phyloP scores from a whole-genome alignment of 2,329 filamentous ascomycete species.

The Bretziella fagacearum region DNA sequence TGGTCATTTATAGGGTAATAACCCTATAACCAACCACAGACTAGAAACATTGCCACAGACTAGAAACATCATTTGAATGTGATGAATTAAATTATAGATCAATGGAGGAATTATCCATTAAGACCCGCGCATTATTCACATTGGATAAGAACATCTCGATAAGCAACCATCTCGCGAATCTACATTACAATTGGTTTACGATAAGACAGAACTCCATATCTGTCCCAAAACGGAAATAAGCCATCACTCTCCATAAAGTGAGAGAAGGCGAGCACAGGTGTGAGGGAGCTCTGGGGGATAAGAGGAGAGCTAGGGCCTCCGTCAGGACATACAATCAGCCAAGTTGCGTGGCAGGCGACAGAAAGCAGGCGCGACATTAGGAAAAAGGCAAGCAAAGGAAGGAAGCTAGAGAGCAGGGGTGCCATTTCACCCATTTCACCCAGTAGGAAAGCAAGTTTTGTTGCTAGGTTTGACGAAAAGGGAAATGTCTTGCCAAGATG shows the following conservation, averaged over 20 bases:
- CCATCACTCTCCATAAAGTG: conserved; percentile 10
- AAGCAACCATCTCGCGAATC: background rate
- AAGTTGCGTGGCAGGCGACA: conserved; percentile 8
- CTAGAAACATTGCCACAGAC: too few species aligned
- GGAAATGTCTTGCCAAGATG: background rate
- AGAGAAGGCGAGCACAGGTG: conserved; percentile 15
- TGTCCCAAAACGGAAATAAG: conserved; percentile 9
- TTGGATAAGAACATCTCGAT: background rate
- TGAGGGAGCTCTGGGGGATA: conserved; percentile 15
- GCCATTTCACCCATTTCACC: background rate
- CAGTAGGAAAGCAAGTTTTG: too few species aligned
- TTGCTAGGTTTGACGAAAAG: background rate
- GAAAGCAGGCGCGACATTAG: conserved; percentile 9
- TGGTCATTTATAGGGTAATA: too few species aligned
- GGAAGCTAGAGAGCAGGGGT: background rate
- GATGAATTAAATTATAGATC: background rate
- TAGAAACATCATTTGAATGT: too few species aligned
- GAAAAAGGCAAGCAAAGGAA: conserved; percentile 5
- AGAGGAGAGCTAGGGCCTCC: conserved; percentile 9
- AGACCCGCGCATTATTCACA: background rate
- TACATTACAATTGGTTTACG: background rate
- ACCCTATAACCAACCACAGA: too few species aligned
- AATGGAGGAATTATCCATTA: background rate
- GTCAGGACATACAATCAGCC: conserved; percentile 12
- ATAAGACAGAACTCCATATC: background rate